Base-by-base conservation (phyloP, 495 filamentous ascomycete genomes). In the Bacidia rubella region DNA sequence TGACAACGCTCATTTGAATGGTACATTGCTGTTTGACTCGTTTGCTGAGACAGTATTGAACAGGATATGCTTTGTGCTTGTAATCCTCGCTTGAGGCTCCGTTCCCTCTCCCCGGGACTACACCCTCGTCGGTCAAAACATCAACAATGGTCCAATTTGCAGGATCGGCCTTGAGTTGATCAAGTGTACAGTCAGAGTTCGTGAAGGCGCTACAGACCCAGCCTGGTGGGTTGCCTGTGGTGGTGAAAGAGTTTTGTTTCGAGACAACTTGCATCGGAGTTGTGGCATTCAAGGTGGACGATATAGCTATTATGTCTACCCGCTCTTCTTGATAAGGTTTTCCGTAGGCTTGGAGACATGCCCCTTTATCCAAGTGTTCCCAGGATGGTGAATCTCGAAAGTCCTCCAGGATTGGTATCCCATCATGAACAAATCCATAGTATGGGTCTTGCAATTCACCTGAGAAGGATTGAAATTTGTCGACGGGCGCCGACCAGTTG, bases 31-130 rank as follows among this genome's bases (percentile, higher is more conserved):
- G 59, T 0, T 29, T 40, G 1, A 60, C 51, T 3, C 11, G 42
- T 52, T 69, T 26, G 46, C 64, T 64, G 11, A 71, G 57, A 48
- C 73, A 75, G 45, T 70, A 66, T 1, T 63, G 46, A 2, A 70
- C 57, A 9, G 50, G 55, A 43, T 55, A 27, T 27, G 42, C 25
- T 11, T 59, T 52, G 3, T 29, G n/a, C 29, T 15, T 7, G 29
- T 15, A 15, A 35, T 15, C 29, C 29, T 9, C 49, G 49, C 20
- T 58, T 32, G 27, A 5, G 7, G 35, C 10, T 3, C 22, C 35
- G 23, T 29, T 26, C 12, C 11, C 20, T 1, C 2, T 11, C n/a
- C 12, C 29, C 25, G 20, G 10, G 38, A n/a, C 54, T 60, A 15
- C 29, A 35, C 5, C 29, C 15, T 44, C 19, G 7, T 20, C 41